Evolutionary conservation across 192 early-diverging fungal species (phyloP), one percentile per base, ranked within the genome.

Genomic region (Glomus cerebriforme): DNA sequence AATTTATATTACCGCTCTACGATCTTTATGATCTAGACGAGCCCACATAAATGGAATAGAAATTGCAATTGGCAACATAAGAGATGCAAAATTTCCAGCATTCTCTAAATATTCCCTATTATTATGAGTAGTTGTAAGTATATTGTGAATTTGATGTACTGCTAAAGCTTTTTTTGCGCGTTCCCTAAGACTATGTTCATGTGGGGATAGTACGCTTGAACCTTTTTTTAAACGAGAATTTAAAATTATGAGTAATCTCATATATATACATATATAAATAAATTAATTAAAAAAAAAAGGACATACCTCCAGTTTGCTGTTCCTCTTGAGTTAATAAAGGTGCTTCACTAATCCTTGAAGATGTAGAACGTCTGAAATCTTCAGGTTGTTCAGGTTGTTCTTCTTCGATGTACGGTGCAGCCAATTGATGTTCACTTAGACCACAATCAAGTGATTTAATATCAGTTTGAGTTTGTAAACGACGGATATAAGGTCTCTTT

Each of bases 1-100:
- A 81, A 73, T 47, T 80, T 73, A 78, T 22, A 54, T 22, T 82
- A 85, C 84, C 49, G 84, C 69, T 65, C 74, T 80, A 59, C 80
- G 77, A 32, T 78, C 84, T 79, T 79, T 81, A 26, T 79, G 59
- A 45, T 85, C 84, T 65, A 31, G 79, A 64, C 32, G 54, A 3
- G 69, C 1, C 43, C 82, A 71, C 29, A 85, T 82, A 34, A 77
- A 82, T 17, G 84, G 84, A 7, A 82, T 78, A 8, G 81, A 73
- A 67, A 65, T 54, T 77, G 58, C 3, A 64, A 62, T 66, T 29
- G 75, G 62, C 2, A 65, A 65, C 27, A 37, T 13, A 22, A 19
- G 6, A 64, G 37, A n/a, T 7, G 24, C 0, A 10, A 15, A 12
- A 7, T 26, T 27, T 31, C 37, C 32, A 49, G 26, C 27, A 47